phyloP scores from a whole-genome alignment of 202 grass and related monocot species.

The Dendrocalamus latiflorus region DNA sequence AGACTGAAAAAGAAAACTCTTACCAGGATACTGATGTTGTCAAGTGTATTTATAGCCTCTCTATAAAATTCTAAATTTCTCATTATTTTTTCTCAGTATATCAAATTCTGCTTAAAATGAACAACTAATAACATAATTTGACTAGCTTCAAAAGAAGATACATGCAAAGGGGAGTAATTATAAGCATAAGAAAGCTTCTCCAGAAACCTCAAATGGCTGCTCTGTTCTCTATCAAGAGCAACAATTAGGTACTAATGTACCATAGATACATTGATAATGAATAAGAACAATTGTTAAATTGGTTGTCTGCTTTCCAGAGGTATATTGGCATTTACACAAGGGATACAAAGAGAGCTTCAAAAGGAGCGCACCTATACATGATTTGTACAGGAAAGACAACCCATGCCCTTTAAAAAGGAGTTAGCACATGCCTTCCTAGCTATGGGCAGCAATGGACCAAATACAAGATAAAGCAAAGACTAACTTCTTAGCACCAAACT shows the following conservation, averaged over 20 bases:
- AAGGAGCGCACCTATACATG: not conserved
- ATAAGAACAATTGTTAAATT: not conserved
- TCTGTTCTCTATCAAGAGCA: not conserved
- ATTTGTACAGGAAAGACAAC: not conserved
- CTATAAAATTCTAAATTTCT: slow-evolving; percentile 10
- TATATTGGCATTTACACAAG: not conserved
- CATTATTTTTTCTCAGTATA: not conserved
- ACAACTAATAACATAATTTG: not conserved
- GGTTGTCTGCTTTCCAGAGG: not conserved
- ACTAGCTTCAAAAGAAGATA: not conserved
- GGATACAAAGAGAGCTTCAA: not conserved
- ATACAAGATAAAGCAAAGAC: not conserved
- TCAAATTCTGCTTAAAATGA: not conserved
- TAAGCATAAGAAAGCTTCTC: not conserved
- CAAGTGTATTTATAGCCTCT: slow-evolving; percentile 19
- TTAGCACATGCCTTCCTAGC: not conserved
- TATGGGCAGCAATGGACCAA: not conserved
- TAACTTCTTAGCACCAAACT: not conserved
- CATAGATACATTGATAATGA: not conserved
- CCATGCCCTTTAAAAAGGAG: not conserved
- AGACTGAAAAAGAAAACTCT: not conserved
- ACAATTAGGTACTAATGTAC: not conserved
- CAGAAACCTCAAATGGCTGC: not conserved
- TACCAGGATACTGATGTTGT: not conserved
- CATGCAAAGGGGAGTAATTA: not conserved